Evolutionary conservation across 495 filamentous ascomycete genomes (phyloP).

Genomic region (Oidiodendron maius): DNA sequence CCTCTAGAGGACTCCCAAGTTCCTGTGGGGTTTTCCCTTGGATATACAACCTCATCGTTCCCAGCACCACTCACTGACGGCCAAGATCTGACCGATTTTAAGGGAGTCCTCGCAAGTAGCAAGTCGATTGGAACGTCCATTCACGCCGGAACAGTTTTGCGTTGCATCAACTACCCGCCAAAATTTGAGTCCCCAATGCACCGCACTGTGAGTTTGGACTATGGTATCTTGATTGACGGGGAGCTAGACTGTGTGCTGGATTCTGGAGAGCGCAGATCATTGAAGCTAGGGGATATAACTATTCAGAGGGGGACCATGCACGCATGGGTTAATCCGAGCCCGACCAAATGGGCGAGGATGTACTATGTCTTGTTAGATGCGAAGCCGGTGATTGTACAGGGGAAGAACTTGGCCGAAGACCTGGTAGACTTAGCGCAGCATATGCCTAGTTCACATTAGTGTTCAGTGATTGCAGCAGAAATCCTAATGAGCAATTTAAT

Average conservation of each 20-base stretch:
- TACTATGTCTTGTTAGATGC: neutral
- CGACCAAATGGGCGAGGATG: neutral
- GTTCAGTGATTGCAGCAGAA: no score
- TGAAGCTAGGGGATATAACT: constrained; percentile 45
- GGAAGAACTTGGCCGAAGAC: no score
- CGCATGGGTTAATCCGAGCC: neutral
- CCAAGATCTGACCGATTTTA: no score
- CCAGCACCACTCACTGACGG: no score
- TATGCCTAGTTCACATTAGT: no score
- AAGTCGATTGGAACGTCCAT: no score
- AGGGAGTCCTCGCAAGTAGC: no score
- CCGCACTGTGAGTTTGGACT: constrained; percentile 65
- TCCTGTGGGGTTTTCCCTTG: no score
- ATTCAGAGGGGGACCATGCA: constrained; percentile 3
- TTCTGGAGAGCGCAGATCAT: constrained; percentile 42
- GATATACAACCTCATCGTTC: no score
- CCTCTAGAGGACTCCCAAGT: no score
- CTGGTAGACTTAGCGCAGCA: no score
- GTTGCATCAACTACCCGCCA: constrained; percentile 5
- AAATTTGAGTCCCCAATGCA: constrained; percentile 43
- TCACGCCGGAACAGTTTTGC: constrained; percentile 4
- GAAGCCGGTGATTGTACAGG: neutral
- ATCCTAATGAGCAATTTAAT: no score
- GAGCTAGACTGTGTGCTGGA: constrained; percentile 57
- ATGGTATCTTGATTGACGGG: constrained; percentile 69